A percentile compares a stretch with the other conserved stretches of the same genome.
These are phyloP conservation scores for Backusella mclennaniae DNA, from an alignment of 192 early-diverging fungal genomes.

Conservation along the genomic window DNA sequence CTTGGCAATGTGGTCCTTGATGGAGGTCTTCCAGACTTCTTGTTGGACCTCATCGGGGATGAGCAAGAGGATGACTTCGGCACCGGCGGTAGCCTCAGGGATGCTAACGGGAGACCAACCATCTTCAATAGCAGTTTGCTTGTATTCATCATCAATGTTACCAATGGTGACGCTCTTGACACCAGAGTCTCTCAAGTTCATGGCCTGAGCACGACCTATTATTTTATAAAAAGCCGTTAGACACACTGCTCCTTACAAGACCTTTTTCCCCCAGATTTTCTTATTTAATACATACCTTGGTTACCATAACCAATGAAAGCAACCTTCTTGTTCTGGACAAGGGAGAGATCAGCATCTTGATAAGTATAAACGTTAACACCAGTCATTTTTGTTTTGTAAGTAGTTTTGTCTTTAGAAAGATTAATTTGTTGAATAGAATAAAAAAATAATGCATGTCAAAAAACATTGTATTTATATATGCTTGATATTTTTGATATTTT, in stretches of 20 bases:
- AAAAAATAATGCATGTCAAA: neutral
- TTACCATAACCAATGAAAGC: constrained; percentile 24
- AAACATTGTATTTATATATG: neutral
- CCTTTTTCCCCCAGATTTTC: neutral
- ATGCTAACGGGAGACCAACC: constrained; percentile 8
- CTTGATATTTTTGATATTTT: neutral
- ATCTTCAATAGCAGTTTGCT: constrained; percentile 14
- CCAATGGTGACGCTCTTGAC: constrained; percentile 16
- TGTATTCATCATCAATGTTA: constrained; percentile 23
- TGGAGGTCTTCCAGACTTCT: constrained; percentile 15
- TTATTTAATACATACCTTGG: constrained; percentile 10
- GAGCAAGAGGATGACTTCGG: constrained; percentile 16
- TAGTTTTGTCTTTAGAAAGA: neutral
- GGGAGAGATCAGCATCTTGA: constrained; percentile 22
- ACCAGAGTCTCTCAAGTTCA: constrained; percentile 21
- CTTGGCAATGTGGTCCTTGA: constrained; percentile 5
- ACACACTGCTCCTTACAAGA: neutral
- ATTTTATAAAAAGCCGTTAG: neutral
- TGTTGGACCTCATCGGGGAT: constrained; percentile 25
- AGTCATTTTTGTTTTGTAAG: neutral
- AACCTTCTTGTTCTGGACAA: constrained; percentile 26
- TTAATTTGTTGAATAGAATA: neutral
- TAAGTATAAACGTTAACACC: constrained; percentile 6
- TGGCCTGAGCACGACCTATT: constrained; percentile 14
- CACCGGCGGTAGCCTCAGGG: constrained; percentile 2